Evolutionary conservation across 1,139 yeast genomes (phyloP).

Genomic region (Debaryomycetaceae sp.): DNA sequence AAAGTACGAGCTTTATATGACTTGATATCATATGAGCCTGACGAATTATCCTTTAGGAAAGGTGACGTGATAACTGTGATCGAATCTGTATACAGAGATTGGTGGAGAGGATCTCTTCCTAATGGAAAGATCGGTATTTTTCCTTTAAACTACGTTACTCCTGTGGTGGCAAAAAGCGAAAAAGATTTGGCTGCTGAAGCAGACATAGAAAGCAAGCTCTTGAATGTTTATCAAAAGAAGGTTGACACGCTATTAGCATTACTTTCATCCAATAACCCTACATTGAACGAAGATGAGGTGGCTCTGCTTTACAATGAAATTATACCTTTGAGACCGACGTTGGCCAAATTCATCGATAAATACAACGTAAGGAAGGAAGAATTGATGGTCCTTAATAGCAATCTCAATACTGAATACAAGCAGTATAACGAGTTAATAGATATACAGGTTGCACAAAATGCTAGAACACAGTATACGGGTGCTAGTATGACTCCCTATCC

Average conservation of each 20-base stretch:
- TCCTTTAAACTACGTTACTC: conserved; percentile 89
- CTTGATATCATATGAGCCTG: conserved; percentile 65
- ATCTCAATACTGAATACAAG: conserved; percentile 63
- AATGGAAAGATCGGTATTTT: conserved; percentile 84
- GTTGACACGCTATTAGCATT: conserved; percentile 65
- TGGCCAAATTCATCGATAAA: conserved; percentile 71
- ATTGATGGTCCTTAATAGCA: conserved; percentile 63
- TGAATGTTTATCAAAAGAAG: conserved; percentile 37
- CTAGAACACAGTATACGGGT: conserved; percentile 8
- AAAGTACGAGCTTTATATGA: conserved; percentile 86
- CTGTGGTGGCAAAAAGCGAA: conserved; percentile 63
- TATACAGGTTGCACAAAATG: conserved; percentile 29
- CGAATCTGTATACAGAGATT: conserved; percentile 85
- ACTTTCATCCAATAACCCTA: conserved; percentile 40
- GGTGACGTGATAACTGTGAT: conserved; percentile 81
- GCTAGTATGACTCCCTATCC: conserved; percentile 18
- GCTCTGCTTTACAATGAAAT: conserved; percentile 63
- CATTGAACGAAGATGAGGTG: conserved; percentile 39
- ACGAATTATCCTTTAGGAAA: conserved; percentile 66
- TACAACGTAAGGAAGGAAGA: conserved; percentile 75
- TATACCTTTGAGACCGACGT: conserved; percentile 67
- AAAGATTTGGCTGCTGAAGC: conserved; percentile 35
- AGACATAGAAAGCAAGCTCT: conserved; percentile 26
- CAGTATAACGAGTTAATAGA: conserved; percentile 71
- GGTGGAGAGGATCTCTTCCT: conserved; percentile 88